Base-by-base conservation (phyloP, 768 basidiomycete species). In the Suillus paluster region DNA sequence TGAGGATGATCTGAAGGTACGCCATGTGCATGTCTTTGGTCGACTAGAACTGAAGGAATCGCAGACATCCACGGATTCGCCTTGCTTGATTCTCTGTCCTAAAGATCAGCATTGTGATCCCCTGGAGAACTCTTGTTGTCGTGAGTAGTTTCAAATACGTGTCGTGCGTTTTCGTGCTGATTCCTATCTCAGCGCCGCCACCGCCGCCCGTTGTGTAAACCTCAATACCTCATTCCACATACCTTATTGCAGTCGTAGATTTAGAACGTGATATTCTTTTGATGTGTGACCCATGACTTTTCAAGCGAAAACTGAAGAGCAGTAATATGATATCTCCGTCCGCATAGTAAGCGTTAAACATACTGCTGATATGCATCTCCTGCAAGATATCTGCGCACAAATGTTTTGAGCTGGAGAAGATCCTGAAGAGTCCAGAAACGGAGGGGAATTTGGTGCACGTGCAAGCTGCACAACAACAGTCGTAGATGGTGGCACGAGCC, bases 71-170 rank as follows among this genome's bases (percentile, higher is more conserved):
- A 77, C 77, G 42, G 80, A 85, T 63, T 83, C 85, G 5, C 83
- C 82, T n/a, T 94, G 92, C 72, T 81, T 93, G 59, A 87, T 94
- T 62, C 68, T 85, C n/a, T 94, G 92, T 67, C 91, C 90, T 7
- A 70, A 83, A 10, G 90, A 90, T 68, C 82, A 83, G 59, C 82
- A 81, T 48, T 94, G 92, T 67, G 78, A 88, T 67, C 86, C 87
- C 15, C 72, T 74, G 23, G 88, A 92, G 68, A 87, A 91, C 64
- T 85, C 89, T 1, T 94, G 92, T 71, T 94, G 91, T 73, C 91
- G 91, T 92, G 71, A 79, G 91, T 84, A 44, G 23, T 44, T 27
- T 21, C 10, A 0, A 17, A 23, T 25, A 25, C 46, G 54, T n/a
- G 41, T 25, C 14, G 27, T 54, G 45, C 11, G 50, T 3, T 7